These are phyloP conservation scores for Staphylotrichum tortipilum DNA, from an alignment of 495 filamentous ascomycete species.

Conservation along the genomic window DNA sequence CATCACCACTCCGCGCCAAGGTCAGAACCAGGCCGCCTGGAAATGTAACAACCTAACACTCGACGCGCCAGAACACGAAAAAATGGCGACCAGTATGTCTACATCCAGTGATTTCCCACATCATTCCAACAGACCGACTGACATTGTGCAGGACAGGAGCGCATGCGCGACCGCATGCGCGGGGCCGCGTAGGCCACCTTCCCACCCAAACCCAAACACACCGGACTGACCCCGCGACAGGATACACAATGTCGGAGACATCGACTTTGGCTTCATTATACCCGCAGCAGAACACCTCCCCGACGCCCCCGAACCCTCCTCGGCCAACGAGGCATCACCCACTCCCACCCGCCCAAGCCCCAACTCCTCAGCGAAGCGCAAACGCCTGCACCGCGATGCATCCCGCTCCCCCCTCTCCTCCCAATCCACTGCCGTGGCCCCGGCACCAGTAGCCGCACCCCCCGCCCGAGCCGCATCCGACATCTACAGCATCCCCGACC, in stretches of 20 bases:
- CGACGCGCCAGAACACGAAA: not conserved
- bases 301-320: not conserved
- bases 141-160: constrained; percentile 31
- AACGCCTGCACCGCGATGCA: constrained; percentile 14
- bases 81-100: constrained; percentile 21
- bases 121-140: too few species aligned
- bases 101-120: too few species aligned
- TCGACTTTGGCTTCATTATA: constrained; percentile 37
- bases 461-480: constrained; percentile 12
- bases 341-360: constrained; percentile 26
- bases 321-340: constrained; percentile 9
- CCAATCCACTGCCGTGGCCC: too few species aligned
- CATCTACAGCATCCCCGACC: constrained; percentile 12
- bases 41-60: not conserved
- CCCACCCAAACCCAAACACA: not conserved
- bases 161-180: constrained; percentile 44
- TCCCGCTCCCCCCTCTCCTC: not conserved
- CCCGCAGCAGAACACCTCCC: constrained; percentile 22
- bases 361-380: constrained; percentile 36
- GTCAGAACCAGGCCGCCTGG: not conserved
- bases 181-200: constrained; percentile 33
- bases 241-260: constrained; percentile 39
- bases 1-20: not conserved
- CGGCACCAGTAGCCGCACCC: not conserved
- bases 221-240: constrained; percentile 3